Evolutionary conservation across 2,329 filamentous ascomycete species (phyloP), one percentile per base, ranked within the genome.

Genomic region (Xylariaceae sp.): DNA sequence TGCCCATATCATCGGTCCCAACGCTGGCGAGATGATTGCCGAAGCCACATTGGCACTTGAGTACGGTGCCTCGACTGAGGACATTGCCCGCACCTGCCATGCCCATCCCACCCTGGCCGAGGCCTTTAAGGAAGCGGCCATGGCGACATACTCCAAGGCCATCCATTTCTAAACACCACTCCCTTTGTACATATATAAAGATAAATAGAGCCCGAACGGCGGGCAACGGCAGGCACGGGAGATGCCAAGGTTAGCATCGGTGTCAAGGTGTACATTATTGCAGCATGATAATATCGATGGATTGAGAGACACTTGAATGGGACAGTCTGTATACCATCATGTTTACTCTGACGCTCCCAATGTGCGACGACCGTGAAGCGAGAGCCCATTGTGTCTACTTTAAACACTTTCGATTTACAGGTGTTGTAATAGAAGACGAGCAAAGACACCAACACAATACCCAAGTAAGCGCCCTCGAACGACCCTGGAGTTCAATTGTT

Each of bases 111-210:
- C 92, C 47, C 81, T 99, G 55, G 86, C 93, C 19, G 94, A 99
- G 79, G 94, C 94, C 42, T 97, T 99, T 83, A 99, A 99, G 82
- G 94, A 99, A 83, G 94, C 94, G 67, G 94, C 94, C 63, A 97
- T 99, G 94, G 89, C 90, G 57, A 97, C 93, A 46, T 91, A 96
- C 78, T 84, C 86, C 67, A 94, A 96, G 80, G 87, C 94, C 61
- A 96, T 99, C 72, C 94, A 99, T 79, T 96, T 88, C 75, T 99
- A 89, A 75, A 57, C 31, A 4, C 12, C 18, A 42, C 34, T 39
- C 7, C 46, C 43, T 38, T 28, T 52, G 47, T 66, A 63, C 61
- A 64, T 58, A 61, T 63, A 65, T 60, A 64, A 53, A 61, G 40
- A 38, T 48, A 56, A 48, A 28, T 28, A 28, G 22, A 28, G 22